phyloP scores from a whole-genome alignment of 371 early-diverging fungal genomes.

The Vairimorpha apis region DNA sequence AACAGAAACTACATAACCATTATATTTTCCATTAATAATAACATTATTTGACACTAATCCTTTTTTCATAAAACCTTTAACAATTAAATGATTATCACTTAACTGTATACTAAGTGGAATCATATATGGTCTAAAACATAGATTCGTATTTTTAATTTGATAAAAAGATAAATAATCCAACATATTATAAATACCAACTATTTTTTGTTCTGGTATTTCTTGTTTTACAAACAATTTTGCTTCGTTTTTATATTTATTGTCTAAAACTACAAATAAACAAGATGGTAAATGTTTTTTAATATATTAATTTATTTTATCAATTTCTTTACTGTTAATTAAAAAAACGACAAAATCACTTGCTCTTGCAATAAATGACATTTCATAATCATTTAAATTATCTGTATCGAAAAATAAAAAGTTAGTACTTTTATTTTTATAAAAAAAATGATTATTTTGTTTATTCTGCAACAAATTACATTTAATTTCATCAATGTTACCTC shows the following conservation, averaged over 20 bases:
- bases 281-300: conserved; percentile 40
- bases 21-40: conserved; percentile 56
- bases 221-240: conserved; percentile 36
- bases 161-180: conserved; percentile 33
- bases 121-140: conserved; percentile 55
- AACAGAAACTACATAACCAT: conserved; percentile 33
- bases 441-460: conserved; percentile 5
- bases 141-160: conserved; percentile 39
- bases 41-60: conserved; percentile 54
- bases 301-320: conserved; percentile 15
- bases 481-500: conserved; percentile 8
- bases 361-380: conserved; percentile 15
- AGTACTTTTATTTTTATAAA: not conserved
- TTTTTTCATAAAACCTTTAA: conserved; percentile 57
- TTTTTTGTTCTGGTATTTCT: conserved; percentile 50
- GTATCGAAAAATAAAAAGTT: conserved; percentile 17
- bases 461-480: conserved; percentile 9
- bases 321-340: conserved; percentile 26
- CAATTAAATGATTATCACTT: not conserved
- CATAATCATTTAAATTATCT: conserved; percentile 3
- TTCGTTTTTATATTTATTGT: not conserved
- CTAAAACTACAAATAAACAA: conserved; percentile 42
- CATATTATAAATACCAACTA: conserved; percentile 35
- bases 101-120: conserved; percentile 29
- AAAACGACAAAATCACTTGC: conserved; percentile 48